Percentiles rank a stretch among this genome's conserved stretches.
phyloP scores from a whole-genome alignment of 2,329 filamentous ascomycete genomes.

The Fusarium sp. region DNA sequence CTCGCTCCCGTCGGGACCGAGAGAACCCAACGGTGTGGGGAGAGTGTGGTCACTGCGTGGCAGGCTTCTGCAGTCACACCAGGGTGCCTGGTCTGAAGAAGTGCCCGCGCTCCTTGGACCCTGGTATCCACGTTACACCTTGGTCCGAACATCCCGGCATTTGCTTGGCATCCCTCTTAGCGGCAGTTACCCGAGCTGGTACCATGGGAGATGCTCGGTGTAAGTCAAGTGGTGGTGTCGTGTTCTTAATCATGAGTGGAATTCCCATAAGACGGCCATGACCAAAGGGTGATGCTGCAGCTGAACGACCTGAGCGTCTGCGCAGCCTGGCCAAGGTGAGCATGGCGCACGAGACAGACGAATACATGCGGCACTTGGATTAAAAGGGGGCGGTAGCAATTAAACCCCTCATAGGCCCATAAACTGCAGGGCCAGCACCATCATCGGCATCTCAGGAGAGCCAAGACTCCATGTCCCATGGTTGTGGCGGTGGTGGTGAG shows the following conservation, averaged over 20 bases:
- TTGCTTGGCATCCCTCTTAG: slow-evolving; percentile 31
- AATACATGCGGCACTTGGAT: slow-evolving; percentile 23
- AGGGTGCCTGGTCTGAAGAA: neutral
- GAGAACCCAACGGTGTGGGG: slow-evolving; percentile 40
- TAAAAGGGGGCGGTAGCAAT: slow-evolving; percentile 19
- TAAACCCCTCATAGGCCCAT: slow-evolving; percentile 32
- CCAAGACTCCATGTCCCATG: slow-evolving; percentile 32
- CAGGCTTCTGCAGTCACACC: slow-evolving; percentile 23
- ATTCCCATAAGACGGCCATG: neutral
- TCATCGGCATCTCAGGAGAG: slow-evolving; percentile 25
- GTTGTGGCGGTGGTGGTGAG: slow-evolving; percentile 20
- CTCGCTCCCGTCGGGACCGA: slow-evolving; percentile 44
- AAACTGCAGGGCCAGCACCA: slow-evolving; percentile 21
- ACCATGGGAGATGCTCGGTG: slow-evolving; percentile 14
- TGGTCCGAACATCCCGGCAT: slow-evolving; percentile 36
- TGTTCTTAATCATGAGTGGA: slow-evolving; percentile 10
- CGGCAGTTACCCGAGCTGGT: slow-evolving; percentile 29
- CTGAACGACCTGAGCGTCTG: neutral
- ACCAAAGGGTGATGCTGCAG: neutral
- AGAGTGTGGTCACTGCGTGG: slow-evolving; percentile 17
- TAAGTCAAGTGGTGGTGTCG: slow-evolving; percentile 23
- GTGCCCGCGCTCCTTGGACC: slow-evolving; percentile 17
- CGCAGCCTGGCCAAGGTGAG: neutral
- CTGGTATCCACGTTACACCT: slow-evolving; percentile 40
- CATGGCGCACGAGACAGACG: neutral